phyloP scores from a whole-genome alignment of 345 rosid species.

The Hypericum perforatum region DNA sequence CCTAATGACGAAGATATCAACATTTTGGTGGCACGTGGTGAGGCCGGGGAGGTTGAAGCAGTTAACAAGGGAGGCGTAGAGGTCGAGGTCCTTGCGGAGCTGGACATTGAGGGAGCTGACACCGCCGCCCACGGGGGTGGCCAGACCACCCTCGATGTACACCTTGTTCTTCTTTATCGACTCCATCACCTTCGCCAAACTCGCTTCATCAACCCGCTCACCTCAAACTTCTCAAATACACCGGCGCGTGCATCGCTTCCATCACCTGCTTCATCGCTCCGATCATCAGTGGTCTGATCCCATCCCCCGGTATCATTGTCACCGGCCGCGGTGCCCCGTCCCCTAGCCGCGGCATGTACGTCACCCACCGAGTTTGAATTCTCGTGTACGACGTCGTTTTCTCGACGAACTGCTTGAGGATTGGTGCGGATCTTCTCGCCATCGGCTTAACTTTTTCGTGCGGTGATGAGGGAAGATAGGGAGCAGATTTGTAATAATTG shows the following conservation, averaged over 20 bases:
- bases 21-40: slow-evolving; percentile 67
- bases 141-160: slow-evolving; percentile 76
- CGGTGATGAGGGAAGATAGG: too few species aligned
- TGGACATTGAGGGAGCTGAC: slow-evolving; percentile 84
- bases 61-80: slow-evolving; percentile 79
- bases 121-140: slow-evolving; percentile 90
- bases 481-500: too few species aligned
- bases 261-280: slow-evolving; percentile 84
- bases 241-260: slow-evolving; percentile 95
- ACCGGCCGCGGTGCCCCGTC: slow-evolving; percentile 73
- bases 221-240: slow-evolving; percentile 73
- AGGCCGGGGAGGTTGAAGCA: slow-evolving; percentile 81
- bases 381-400: too few species aligned
- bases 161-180: slow-evolving; percentile 90
- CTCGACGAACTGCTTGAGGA: too few species aligned
- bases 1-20: slow-evolving; percentile 81
- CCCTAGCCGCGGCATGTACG: too few species aligned
- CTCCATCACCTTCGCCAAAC: slow-evolving; percentile 68
- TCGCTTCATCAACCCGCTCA: slow-evolving; percentile 67
- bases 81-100: slow-evolving; percentile 61
- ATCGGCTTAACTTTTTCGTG: too few species aligned
- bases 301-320: slow-evolving; percentile 85
- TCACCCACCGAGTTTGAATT: too few species aligned
- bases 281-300: slow-evolving; percentile 85
- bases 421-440: too few species aligned